Percentiles rank a stretch among this genome's conserved stretches.
Conservation (phyloP, 2,329 filamentous ascomycete genomes). For the Juglanconis juglandina region DNA sequence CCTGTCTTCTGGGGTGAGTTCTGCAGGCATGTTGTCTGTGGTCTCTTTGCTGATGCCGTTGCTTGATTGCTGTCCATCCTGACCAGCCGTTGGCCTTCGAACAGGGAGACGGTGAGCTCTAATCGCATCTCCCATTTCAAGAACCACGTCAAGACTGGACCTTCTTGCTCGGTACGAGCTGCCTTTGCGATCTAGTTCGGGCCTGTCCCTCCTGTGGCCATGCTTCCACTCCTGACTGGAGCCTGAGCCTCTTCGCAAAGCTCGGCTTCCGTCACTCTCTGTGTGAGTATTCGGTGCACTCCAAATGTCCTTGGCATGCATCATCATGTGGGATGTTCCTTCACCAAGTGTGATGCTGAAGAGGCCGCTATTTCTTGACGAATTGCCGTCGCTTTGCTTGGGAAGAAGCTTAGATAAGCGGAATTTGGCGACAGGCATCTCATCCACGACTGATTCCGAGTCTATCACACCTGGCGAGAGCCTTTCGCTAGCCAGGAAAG, state of each 20-base stretch:
- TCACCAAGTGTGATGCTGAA: constrained; percentile 12
- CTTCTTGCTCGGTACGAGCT: neutral
- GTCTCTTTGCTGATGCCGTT: neutral
- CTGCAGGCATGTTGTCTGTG: neutral
- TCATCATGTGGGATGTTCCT: neutral
- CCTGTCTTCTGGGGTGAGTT: neutral
- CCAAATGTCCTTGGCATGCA: neutral
- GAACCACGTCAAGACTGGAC: constrained; percentile 15
- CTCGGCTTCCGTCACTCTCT: neutral
- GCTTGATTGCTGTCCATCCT: neutral
- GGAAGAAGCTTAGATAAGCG: constrained; percentile 7
- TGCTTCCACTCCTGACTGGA: neutral
- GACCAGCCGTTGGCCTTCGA: neutral
- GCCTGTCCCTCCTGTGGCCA: neutral
- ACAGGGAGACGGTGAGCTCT: constrained; percentile 1
- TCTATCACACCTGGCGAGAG: neutral
- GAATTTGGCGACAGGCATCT: neutral
- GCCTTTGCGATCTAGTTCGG: neutral
- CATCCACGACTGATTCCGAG: neutral
- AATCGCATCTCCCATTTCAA: constrained; percentile 11
- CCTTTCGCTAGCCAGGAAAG: neutral
- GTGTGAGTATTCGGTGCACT: neutral
- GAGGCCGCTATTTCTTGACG: neutral
- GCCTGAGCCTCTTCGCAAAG: neutral
- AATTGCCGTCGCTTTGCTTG: neutral